Conservation (phyloP, 2,329 filamentous ascomycete genomes). For the Aschersonia sp. region DNA sequence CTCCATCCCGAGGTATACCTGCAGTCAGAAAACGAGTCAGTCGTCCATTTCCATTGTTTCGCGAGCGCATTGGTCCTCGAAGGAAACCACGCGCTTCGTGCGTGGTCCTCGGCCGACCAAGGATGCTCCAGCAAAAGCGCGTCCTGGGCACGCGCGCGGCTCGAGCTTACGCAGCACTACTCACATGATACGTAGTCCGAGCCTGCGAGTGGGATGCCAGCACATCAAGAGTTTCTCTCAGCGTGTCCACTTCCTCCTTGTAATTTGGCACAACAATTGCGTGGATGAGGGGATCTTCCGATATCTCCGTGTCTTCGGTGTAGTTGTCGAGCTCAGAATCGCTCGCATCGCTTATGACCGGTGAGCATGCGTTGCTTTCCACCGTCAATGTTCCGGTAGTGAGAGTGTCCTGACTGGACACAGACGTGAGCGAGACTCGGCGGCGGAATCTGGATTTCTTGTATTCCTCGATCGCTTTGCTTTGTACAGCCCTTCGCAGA, state of each 20-base stretch:
- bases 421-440: conserved; percentile 37
- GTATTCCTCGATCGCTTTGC: conserved; percentile 27
- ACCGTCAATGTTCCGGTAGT: conserved; percentile 32
- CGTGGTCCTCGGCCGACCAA: too few relatives aligned
- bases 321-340: conserved; percentile 33
- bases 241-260: conserved; percentile 55
- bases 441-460: conserved; percentile 32
- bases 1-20: conserved; percentile 65
- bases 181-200: conserved; percentile 51
- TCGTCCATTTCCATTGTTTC: background rate
- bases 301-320: conserved; percentile 26
- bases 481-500: conserved; percentile 29
- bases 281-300: conserved; percentile 37
- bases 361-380: conserved; percentile 27
- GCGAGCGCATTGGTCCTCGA: too few relatives aligned
- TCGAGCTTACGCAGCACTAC: conserved; percentile 15
- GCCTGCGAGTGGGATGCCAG: conserved; percentile 53
- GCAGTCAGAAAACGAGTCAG: background rate
- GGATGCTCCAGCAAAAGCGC: too few relatives aligned
- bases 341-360: conserved; percentile 34
- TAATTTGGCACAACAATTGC: conserved; percentile 61
- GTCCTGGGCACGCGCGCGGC: too few relatives aligned
- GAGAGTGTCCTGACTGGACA: conserved; percentile 41
- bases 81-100: too few relatives aligned
- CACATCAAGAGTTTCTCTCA: conserved; percentile 54